Conservation (phyloP, 1,139 yeast genomes). For the Yarrowia galli region DNA sequence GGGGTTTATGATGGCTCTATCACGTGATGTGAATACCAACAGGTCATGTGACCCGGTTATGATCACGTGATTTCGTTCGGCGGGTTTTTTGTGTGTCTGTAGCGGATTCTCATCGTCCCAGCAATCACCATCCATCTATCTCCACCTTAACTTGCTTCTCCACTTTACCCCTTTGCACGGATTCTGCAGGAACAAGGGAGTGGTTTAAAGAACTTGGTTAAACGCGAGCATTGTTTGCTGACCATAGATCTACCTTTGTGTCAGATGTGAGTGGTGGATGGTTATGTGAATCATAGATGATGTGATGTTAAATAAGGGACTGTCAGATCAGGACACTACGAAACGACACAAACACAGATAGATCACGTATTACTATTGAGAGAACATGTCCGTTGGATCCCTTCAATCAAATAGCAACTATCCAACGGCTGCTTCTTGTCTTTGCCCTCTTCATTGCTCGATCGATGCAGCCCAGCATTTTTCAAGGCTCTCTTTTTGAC, state of each 20-base stretch:
- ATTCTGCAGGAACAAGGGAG: constrained; percentile 18
- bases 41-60: no score
- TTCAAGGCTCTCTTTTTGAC: constrained; percentile 5
- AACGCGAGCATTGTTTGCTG: neutral
- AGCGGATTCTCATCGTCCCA: no score
- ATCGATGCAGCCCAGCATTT: constrained; percentile 8
- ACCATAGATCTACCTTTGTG: neutral
- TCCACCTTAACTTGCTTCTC: neutral
- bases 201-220: no score
- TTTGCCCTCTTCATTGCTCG: constrained; percentile 10
- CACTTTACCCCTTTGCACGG: neutral
- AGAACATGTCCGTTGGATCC: no score
- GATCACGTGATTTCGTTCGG: neutral
- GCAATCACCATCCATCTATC: neutral
- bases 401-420: neutral
- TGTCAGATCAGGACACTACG: no score
- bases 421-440: no score
- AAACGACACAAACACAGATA: no score
- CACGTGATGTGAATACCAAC: neutral
- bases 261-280: no score
- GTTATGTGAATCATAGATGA: no score
- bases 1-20: neutral
- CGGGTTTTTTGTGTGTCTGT: no score
- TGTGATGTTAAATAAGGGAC: no score
- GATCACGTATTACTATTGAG: no score